Conservation (phyloP, 495 filamentous ascomycete genomes). For the Trichoderma parareesei region DNA sequence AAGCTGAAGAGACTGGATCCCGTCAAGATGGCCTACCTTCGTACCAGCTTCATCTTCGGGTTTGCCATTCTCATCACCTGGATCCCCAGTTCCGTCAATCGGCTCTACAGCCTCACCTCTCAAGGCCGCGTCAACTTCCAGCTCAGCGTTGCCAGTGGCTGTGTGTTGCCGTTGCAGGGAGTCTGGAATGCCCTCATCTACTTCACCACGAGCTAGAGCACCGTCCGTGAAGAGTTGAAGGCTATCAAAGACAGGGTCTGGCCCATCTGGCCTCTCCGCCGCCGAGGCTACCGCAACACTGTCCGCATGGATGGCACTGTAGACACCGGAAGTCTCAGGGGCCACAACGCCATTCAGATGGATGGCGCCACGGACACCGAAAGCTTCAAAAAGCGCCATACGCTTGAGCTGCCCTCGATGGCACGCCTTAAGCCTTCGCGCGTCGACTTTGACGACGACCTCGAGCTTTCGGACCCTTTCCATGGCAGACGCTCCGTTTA, state of each 20-base stretch:
- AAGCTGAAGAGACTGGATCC: slow-evolving; percentile 43
- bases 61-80: slow-evolving; percentile 72
- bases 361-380: neutral
- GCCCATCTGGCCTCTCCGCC: neutral
- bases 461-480: neutral
- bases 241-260: neutral
- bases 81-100: slow-evolving; percentile 72
- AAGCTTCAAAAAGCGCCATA: neutral
- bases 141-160: slow-evolving; percentile 59
- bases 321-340: neutral
- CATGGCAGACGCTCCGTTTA: neutral
- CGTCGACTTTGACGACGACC: neutral
- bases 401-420: neutral
- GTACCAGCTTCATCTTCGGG: slow-evolving; percentile 75
- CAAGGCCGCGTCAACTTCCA: slow-evolving; percentile 50
- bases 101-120: slow-evolving; percentile 59
- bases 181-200: slow-evolving; percentile 83
- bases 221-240: slow-evolving; percentile 25
- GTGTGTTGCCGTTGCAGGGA: slow-evolving; percentile 77
- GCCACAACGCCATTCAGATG: too few species aligned
- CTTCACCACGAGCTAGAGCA: slow-evolving; percentile 46
- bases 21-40: slow-evolving; percentile 66
- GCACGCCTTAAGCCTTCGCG: neutral
- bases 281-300: neutral
- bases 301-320: neutral